phyloP scores from a whole-genome alignment of 2,329 filamentous ascomycete genomes.

The Colletotrichum chrysophilum region DNA sequence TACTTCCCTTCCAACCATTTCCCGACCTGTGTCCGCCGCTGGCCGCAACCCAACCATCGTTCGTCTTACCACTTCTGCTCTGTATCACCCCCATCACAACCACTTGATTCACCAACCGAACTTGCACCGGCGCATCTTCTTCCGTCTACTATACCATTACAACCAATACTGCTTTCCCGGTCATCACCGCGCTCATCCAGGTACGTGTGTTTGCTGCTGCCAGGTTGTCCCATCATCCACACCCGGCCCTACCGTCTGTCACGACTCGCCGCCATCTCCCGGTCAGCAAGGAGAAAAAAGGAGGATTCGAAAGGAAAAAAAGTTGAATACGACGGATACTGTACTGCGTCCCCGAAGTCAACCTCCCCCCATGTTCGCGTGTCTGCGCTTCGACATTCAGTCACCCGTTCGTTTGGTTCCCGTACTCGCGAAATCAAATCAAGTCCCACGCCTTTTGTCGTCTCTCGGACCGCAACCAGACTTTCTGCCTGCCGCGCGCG shows the following conservation, averaged over 20 bases:
- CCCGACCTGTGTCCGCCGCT: neutral
- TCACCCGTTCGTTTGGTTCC: constrained; percentile 2
- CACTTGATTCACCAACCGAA: neutral
- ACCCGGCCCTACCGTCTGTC: neutral
- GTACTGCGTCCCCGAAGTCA: constrained; percentile 12
- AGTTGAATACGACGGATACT: neutral
- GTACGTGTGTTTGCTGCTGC: constrained; percentile 1
- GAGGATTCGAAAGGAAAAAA: neutral
- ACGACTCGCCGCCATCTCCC: constrained; percentile 2
- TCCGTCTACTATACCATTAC: neutral
- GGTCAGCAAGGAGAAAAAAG: neutral
- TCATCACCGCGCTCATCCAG: neutral
- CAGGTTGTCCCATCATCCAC: neutral
- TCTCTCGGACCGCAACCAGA: constrained; percentile 7
- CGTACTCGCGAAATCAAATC: neutral
- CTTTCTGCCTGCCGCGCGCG: neutral
- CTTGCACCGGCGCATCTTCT: neutral
- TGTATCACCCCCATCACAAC: neutral
- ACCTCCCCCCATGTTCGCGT: constrained; percentile 14
- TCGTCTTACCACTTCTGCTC: neutral
- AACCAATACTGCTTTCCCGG: neutral
- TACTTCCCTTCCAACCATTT: neutral
- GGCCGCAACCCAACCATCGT: neutral
- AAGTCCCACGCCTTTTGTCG: neutral
- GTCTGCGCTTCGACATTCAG: constrained; percentile 3